Base-by-base conservation (phyloP, 2,329 filamentous ascomycete species). In the Neonectria sp. region DNA sequence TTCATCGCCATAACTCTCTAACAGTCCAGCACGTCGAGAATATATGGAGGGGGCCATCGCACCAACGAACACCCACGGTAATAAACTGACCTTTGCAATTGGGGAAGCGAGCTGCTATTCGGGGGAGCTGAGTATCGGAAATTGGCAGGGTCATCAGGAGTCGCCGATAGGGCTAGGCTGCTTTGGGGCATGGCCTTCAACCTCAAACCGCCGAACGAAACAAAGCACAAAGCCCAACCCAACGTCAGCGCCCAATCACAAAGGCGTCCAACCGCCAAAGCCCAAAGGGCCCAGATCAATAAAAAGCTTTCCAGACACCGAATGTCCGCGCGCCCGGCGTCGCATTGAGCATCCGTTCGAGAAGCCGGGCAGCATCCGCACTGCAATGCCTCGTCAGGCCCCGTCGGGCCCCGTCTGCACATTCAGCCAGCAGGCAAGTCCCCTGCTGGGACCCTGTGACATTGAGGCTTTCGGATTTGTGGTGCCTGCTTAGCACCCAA, bases 91-190 rank as follows among this genome's bases (percentile, higher is more conserved):
- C n/a, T n/a, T n/a, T n/a, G n/a, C n/a, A n/a, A n/a, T n/a, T n/a
- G n/a, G n/a, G n/a, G n/a, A 46, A 61, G 51, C 59, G 48, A 60
- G 49, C 61, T 62, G 68, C 45, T 35, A 68, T 65, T 58, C 64
- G 40, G 51, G 61, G 31, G 37, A 55, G 56, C 55, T 68, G 48
- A 60, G 51, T 46, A 75, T 74, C 73, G 73, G 72, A 75, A 72
- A 76, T 75, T 75, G 63, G 65, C 64, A 68, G 61, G 67, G 73
- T 61, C 67, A 75, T 75, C 73, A 72, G 73, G 74, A 75, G 69
- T 70, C 60, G 45, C 62, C 62, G 69, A 75, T 61, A 45, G 43
- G 33, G 56, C 71, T 75, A 75, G 31, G 21, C 71, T 43, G 45
- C 9, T 71, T 57, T 52, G 25, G 62, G 52, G 21, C 9, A 27